A percentile compares a stretch with the other conserved stretches of the same genome.
Conservation (phyloP, 2,329 filamentous ascomycete species). For the Erysiphe pulchra region DNA sequence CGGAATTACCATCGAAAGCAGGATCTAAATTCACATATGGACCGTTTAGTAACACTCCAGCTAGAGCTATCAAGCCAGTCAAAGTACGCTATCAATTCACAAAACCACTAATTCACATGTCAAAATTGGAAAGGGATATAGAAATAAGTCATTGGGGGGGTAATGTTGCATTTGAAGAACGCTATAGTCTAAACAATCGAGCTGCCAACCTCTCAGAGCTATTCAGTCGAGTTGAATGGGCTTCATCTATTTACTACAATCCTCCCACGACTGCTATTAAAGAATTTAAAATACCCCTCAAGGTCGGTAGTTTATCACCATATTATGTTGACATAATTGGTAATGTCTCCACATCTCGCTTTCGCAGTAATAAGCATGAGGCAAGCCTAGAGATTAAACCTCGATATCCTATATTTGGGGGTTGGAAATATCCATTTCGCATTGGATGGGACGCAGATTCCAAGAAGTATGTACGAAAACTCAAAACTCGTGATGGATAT, state of each 20-base stretch:
- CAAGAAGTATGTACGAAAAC: conserved; percentile 44
- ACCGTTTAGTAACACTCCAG: conserved; percentile 60
- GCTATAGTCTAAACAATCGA: conserved; percentile 68
- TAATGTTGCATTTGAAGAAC: conserved; percentile 84
- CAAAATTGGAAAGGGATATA: conserved; percentile 62
- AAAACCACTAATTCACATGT: conserved; percentile 63
- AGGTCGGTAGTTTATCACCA: conserved; percentile 53
- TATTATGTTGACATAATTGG: conserved; percentile 95
- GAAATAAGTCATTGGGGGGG: conserved; percentile 97
- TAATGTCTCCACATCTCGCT: conserved; percentile 84
- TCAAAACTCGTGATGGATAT: conserved; percentile 38
- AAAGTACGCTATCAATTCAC: conserved; percentile 85
- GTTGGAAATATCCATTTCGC: conserved; percentile 95
- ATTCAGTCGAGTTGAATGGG: conserved; percentile 57
- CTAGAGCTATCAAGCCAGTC: conserved; percentile 46
- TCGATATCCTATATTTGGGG: conserved; percentile 85
- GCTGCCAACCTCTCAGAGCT: conserved; percentile 51
- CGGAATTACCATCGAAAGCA: conserved; percentile 46
- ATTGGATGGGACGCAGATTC: conserved; percentile 88
- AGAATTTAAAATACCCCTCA: conserved; percentile 57
- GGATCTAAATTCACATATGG: conserved; percentile 76
- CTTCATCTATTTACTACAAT: conserved; percentile 47
- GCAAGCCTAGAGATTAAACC: conserved; percentile 77
- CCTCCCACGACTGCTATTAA: conserved; percentile 55
- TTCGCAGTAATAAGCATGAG: conserved; percentile 51